Percentiles rank a stretch among this genome's conserved stretches.
phyloP scores from a whole-genome alignment of 495 filamentous ascomycete species.

The Xanthoparmelia taractica region DNA sequence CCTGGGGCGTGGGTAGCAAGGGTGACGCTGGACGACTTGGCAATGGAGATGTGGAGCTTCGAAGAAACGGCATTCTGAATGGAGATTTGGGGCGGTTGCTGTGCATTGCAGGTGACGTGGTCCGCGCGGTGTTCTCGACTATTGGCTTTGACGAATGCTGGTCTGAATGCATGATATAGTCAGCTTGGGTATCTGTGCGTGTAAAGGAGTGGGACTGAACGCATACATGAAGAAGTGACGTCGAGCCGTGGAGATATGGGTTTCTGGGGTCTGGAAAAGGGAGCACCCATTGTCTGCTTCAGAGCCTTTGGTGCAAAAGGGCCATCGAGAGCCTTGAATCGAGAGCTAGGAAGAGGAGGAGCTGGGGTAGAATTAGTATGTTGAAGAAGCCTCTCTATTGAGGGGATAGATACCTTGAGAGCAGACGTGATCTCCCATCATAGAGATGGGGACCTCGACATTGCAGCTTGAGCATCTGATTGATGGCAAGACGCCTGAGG shows the following conservation, averaged over 20 bases:
- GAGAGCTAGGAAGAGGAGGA: slow-evolving; percentile 22
- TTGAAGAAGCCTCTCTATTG: neutral
- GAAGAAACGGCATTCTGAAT: slow-evolving; percentile 31
- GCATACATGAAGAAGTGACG: slow-evolving; percentile 51
- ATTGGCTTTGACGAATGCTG: slow-evolving; percentile 37
- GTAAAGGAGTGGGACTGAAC: too few species aligned
- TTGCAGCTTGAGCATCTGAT: slow-evolving; percentile 95
- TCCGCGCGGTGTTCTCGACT: slow-evolving; percentile 48
- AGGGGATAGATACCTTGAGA: slow-evolving; percentile 23
- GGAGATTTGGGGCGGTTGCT: slow-evolving; percentile 37
- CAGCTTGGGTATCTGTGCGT: neutral
- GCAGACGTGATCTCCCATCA: slow-evolving; percentile 90
- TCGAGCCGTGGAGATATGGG: slow-evolving; percentile 45
- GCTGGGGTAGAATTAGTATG: slow-evolving; percentile 17
- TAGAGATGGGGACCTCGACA: slow-evolving; percentile 74
- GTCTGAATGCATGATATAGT: slow-evolving; percentile 21
- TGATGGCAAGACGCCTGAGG: slow-evolving; percentile 70
- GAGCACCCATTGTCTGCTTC: slow-evolving; percentile 16
- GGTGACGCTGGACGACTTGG: slow-evolving; percentile 38
- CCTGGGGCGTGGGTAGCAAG: slow-evolving; percentile 41
- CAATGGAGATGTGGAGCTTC: slow-evolving; percentile 43
- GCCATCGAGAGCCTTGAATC: slow-evolving; percentile 22
- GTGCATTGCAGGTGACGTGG: slow-evolving; percentile 47
- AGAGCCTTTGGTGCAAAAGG: slow-evolving; percentile 13
- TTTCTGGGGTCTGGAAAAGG: slow-evolving; percentile 5